Evolutionary conservation across 345 rosid species (phyloP).

Genomic region (Ceriops decandra): DNA sequence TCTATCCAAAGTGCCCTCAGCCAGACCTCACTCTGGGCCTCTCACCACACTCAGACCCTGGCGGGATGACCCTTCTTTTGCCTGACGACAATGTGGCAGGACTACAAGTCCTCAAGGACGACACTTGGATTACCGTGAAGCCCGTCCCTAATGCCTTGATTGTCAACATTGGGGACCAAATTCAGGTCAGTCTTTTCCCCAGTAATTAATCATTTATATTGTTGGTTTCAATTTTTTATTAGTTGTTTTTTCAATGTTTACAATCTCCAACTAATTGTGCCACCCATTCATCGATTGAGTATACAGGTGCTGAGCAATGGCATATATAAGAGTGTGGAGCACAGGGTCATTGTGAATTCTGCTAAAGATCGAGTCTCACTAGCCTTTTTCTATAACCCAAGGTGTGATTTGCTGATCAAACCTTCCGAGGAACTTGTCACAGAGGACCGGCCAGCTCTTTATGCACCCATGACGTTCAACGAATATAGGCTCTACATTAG

Average conservation of each 20-base stretch:
- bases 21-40: constrained; percentile 34
- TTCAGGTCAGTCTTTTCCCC: constrained; percentile 16
- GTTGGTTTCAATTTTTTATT: background rate
- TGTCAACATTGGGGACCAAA: constrained; percentile 31
- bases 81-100: constrained; percentile 32
- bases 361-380: constrained; percentile 25
- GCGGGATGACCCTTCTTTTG: constrained; percentile 30
- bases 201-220: no score
- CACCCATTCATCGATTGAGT: background rate
- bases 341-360: constrained; percentile 29
- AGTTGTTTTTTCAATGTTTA: background rate
- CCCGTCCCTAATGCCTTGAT: constrained; percentile 26
- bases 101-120: constrained; percentile 18
- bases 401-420: constrained; percentile 18
- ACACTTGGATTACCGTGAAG: constrained; percentile 25
- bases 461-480: constrained; percentile 18
- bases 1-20: constrained; percentile 31
- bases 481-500: constrained; percentile 25
- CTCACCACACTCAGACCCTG: constrained; percentile 33
- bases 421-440: constrained; percentile 22
- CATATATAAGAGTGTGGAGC: constrained; percentile 28
- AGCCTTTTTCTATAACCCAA: constrained; percentile 33
- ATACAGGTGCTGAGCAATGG: constrained; percentile 25
- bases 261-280: no score
- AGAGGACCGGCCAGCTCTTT: constrained; percentile 25